These are phyloP conservation scores for Meira nashicola DNA, from an alignment of 1,284 basidiomycete genomes.

Conservation along the genomic window DNA sequence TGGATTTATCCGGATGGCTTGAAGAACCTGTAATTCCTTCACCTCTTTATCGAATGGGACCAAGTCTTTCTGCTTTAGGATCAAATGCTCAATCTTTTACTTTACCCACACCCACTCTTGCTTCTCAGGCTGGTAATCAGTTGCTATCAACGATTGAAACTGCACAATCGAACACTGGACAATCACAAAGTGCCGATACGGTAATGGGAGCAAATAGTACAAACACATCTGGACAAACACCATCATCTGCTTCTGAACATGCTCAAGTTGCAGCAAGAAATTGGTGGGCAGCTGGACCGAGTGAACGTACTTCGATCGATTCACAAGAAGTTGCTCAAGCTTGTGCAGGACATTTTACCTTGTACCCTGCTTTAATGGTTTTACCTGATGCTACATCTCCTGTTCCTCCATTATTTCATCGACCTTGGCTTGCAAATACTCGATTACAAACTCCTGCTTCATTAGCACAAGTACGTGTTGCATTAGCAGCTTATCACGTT, in stretches of 20 bases:
- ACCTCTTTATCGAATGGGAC: constrained; percentile 44
- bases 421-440: constrained; percentile 41
- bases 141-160: neutral
- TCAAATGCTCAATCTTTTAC: constrained; percentile 1
- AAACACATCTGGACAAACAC: no score
- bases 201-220: neutral
- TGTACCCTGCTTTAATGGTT: constrained; percentile 42
- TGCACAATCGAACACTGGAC: neutral
- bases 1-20: constrained; percentile 48
- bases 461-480: constrained; percentile 33
- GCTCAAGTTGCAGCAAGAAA: constrained; percentile 16
- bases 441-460: constrained; percentile 27
- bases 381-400: constrained; percentile 41
- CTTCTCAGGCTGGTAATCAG: neutral
- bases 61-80: constrained; percentile 31
- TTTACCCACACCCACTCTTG: constrained; percentile 20
- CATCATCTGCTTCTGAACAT: neutral
- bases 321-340: constrained; percentile 34
- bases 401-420: constrained; percentile 41
- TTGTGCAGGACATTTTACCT: constrained; percentile 39
- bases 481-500: constrained; percentile 40
- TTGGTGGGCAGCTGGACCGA: constrained; percentile 28
- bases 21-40: constrained; percentile 50
- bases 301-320: constrained; percentile 19
- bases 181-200: constrained; percentile 1